Conservation (phyloP, 352 stramenopile species). For the Globisporangium rhizosaccharum region DNA sequence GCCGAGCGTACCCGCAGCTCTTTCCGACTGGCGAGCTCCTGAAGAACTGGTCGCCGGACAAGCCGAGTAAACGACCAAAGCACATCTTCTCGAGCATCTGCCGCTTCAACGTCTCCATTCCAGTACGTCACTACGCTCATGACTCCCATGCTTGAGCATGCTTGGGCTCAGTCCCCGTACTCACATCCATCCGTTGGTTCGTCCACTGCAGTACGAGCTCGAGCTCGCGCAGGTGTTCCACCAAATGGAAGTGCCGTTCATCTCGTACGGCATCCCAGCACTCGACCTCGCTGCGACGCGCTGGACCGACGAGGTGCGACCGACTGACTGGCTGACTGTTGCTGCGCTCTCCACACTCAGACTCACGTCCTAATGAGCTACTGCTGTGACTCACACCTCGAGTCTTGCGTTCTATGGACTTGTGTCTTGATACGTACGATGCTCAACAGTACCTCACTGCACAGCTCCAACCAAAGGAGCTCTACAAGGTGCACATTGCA, state of each 20-base stretch:
- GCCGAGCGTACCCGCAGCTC: constrained; percentile 57
- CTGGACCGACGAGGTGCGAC: constrained; percentile 76
- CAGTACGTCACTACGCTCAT: constrained; percentile 19
- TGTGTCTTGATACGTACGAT: neutral
- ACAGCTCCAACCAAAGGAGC: constrained; percentile 27
- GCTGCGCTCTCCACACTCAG: neutral
- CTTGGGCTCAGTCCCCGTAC: neutral
- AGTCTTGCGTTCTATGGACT: no score
- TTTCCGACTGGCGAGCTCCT: constrained; percentile 71
- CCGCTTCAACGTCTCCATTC: constrained; percentile 55
- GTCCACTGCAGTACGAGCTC: constrained; percentile 53
- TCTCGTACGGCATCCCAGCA: constrained; percentile 88
- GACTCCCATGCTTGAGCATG: neutral
- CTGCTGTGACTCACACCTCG: neutral
- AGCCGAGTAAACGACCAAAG: constrained; percentile 23
- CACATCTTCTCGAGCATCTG: constrained; percentile 54
- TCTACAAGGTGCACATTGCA: constrained; percentile 58
- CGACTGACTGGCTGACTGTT: no score
- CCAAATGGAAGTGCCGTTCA: constrained; percentile 91
- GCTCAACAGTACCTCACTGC: constrained; percentile 41
- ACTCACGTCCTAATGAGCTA: neutral
- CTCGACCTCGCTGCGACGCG: constrained; percentile 57
- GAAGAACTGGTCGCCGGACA: constrained; percentile 75
- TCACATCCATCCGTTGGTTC: neutral
- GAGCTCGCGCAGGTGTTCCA: constrained; percentile 87